Evolutionary conservation across 2,329 filamentous ascomycete genomes (phyloP), one percentile per base, ranked within the genome.

Genomic region (Cytospora leucostoma): DNA sequence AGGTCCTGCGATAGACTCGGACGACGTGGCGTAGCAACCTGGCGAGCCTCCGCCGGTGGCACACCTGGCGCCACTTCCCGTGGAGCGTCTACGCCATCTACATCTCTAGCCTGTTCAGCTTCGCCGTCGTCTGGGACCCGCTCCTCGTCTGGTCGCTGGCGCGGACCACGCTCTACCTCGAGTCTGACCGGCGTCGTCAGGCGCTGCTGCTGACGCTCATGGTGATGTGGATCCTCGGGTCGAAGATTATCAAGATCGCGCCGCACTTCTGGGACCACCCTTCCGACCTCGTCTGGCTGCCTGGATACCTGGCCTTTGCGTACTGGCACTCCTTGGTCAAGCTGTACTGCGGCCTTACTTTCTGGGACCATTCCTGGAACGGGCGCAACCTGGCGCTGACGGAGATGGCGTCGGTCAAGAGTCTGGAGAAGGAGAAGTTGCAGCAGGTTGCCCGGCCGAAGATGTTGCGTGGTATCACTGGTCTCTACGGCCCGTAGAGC

Each of bases 311-410:
- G 15, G 11, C 77, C 0, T 89, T 88, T 69, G 82, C 77, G 1
- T 89, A 88, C 67, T 71, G 76, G 44, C 86, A 89, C 70, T 80
- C 80, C 33, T 69, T 84, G 1, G 77, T 88, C 67, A 88, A 88
- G 74, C 34, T 87, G 0, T 84, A 79, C 68, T 83, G 84, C 0
- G 57, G 83, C 27, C 59, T 84, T 4, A 89, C 85, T 0, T 80
- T 84, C 56, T 82, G 74, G 70, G 73, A 80, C 57, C 75, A 72
- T 32, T 67, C 57, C 6, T 84, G 81, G 80, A 72, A 67, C 8
- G 78, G 79, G 0, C 72, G 78, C 4, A 70, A 77, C 44, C 70
- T 81, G 12, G 37, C 12, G 17, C 5, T 47, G 27, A 7, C 34
- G 11, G 38, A 59, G 11, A 27, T 38, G 13, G 35, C 27, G 10